Conservation (phyloP, 495 filamentous ascomycete genomes). For the Copromyces sp. region DNA sequence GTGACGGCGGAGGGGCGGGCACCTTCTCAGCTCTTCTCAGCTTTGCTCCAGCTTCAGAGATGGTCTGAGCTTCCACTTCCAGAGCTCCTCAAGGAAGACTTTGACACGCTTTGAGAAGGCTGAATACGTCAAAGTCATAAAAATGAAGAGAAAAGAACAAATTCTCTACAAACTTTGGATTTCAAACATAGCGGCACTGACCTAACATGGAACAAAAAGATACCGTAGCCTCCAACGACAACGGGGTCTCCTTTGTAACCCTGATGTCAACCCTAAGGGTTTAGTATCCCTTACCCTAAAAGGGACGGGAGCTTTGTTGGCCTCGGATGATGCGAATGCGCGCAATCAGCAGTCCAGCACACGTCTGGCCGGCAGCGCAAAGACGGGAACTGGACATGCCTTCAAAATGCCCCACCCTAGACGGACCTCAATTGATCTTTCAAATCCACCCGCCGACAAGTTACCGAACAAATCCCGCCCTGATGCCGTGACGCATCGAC, state of each 20-base stretch:
- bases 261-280: background rate
- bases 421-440: background rate
- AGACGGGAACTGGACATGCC: background rate
- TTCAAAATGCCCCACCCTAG: background rate
- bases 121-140: background rate
- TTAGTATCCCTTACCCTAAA: background rate
- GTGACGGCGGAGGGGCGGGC: background rate
- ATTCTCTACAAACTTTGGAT: background rate
- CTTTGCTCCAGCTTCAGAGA: background rate
- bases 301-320: background rate
- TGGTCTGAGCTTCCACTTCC: background rate
- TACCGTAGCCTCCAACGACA: background rate
- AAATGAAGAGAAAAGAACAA: background rate
- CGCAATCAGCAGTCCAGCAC: background rate
- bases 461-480: background rate
- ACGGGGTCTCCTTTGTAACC: background rate
- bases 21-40: background rate
- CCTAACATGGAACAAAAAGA: background rate
- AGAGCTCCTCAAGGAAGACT: background rate
- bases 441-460: background rate
- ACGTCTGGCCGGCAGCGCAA: background rate
- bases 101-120: too few species aligned
- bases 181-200: background rate
- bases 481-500: background rate
- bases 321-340: background rate